Evolutionary conservation across 192 early-diverging fungal genomes (phyloP), one percentile per base, ranked within the genome.

Genomic region (Tieghemiomyces parasiticus): DNA sequence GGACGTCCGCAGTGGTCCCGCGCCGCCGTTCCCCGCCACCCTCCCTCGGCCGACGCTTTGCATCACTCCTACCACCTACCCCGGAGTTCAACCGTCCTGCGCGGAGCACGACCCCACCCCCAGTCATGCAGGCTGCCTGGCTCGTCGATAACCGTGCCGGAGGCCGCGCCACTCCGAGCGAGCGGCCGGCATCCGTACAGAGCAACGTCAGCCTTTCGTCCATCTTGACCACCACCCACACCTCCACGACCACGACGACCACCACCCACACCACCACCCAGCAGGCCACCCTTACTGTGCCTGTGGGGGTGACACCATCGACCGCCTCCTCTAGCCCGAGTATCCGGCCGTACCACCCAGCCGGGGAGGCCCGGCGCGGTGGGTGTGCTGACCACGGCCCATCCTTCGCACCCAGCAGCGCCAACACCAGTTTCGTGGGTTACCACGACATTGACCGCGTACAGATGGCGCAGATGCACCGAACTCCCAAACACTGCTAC

Each of bases 11-110:
- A 8, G 28, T 56, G 9, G 29, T 34, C 31, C 16, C 32, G 13
- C 54, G 54, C 20, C 29, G 54, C 34, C 28, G 29, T 14, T 56
- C 54, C 32, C 54, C 54, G 2, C 54, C 54, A 12, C 54, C 54
- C 20, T 34, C 54, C 24, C 54, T 56, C 19, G 34, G 54, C 29
- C 54, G 54, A 14, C 28, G 54, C 1, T 35, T n/a, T 10, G 54
- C 16, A 14, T 56, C 54, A 16, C 32, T 31, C 1, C 31, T 34
- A 14, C 32, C 54, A 1, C 54, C 54, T 29, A 22, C 9, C 2
- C 31, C 54, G 8, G 29, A 16, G 2, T 35, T 35, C 32, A 24
- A 26, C 3, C 32, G 12, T 34, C 16, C 13, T 3, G 16, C 54
- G 31, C 54, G 54, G 13, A 56, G 54, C 34, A 13, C 31, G 29